Evolutionary conservation across 352 stramenopile genomes (phyloP), one percentile per base, ranked within the genome.

Genomic region (Phytophthora idaei): DNA sequence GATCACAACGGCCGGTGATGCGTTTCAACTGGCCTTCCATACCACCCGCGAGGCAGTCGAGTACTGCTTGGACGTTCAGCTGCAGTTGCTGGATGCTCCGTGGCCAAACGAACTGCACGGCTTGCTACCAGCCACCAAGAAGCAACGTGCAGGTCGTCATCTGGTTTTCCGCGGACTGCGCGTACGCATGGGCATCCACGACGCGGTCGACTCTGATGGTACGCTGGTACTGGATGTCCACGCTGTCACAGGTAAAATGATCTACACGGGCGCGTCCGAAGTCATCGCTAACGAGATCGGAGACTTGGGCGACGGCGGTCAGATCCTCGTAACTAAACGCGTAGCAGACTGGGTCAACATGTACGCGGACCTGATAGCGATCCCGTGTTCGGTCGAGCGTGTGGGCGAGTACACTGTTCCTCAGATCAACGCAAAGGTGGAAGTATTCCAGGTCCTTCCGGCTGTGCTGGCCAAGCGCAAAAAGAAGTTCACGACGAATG

Each of bases 101-200:
- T 86, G 78, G 78, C 78, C 78, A 28, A 71, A 72, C 37, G 75
- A 83, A 25, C 66, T 86, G 1, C 65, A 81, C 31, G 48, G 57
- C 15, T 45, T 76, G 12, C 53, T 83, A 28, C 70, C 75, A 9
- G 76, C 73, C 17, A 84, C 78, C 3, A 67, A 74, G 36, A 73
- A 69, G 17, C 67, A 72, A 6, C 73, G 74, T 7, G 36, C 28
- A 10, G 69, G 76, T n/a, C 63, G 65, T 9, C 73, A 75, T 34
- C 61, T 77, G 15, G 67, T 87, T 32, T 87, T 87, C 31, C 53
- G 64, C 6, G 78, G 78, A 6, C 49, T 87, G 7, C 67, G 78
- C 2, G 74, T 87, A 2, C 78, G 78, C n/a, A 87, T 87, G 78
- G 78, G 78, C 5, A 85, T 87, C 29, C 78, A 87, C 55, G 78